phyloP scores from a whole-genome alignment of 2,329 filamentous ascomycete species.

The Colletotrichum sp. region DNA sequence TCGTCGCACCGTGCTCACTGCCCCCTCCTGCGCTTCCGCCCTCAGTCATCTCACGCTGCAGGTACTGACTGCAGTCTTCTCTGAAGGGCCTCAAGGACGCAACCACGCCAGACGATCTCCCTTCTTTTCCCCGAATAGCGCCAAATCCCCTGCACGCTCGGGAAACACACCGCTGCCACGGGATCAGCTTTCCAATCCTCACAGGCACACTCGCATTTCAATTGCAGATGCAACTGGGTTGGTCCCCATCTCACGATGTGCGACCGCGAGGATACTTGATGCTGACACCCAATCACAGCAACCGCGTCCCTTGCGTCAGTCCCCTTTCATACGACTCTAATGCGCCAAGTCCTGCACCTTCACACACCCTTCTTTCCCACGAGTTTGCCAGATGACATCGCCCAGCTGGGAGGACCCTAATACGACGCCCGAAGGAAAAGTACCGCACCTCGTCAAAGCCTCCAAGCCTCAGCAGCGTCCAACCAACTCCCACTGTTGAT shows the following conservation, averaged over 20 bases:
- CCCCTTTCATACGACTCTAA: conserved; percentile 4
- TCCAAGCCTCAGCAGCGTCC: neutral
- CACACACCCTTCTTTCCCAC: neutral
- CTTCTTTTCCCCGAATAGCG: neutral
- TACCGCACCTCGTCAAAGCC: neutral
- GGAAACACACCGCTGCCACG: neutral
- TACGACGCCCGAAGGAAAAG: neutral
- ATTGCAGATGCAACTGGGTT: neutral
- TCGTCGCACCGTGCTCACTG: conserved; percentile 3
- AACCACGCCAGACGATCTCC: neutral
- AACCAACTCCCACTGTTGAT: neutral
- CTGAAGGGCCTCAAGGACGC: neutral
- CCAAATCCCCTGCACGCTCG: neutral
- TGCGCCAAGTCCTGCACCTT: conserved; percentile 6
- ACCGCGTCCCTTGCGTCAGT: conserved; percentile 14
- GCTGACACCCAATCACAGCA: neutral
- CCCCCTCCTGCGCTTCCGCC: neutral
- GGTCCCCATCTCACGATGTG: neutral
- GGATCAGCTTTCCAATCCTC: neutral
- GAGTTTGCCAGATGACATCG: neutral
- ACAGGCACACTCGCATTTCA: neutral
- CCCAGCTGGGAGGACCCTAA: neutral
- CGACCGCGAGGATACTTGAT: neutral
- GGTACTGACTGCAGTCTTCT: neutral
- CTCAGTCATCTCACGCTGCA: neutral